Evolutionary conservation across 179 eudicot genomes (phyloP).

Genomic region (Spergularia azorica): DNA sequence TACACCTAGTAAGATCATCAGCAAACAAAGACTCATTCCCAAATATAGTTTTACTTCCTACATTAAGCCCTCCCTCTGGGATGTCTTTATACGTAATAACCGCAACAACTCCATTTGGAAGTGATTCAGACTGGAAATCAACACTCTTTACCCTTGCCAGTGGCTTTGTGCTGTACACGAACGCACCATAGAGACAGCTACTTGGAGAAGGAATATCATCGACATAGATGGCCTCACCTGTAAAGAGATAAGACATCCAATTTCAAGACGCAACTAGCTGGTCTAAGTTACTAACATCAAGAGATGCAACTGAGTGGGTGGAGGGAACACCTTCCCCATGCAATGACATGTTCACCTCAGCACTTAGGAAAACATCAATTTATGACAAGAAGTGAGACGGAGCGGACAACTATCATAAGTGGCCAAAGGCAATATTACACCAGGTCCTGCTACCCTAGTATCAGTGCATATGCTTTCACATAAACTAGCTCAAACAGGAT

Average conservation of each 20-base stretch:
- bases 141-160: slow-evolving; percentile 65
- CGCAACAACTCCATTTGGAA: slow-evolving; percentile 46
- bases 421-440: no score
- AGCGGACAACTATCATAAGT: no score
- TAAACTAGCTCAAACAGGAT: background rate
- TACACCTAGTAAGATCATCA: slow-evolving; percentile 62
- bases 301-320: no score
- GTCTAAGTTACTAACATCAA: no score
- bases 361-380: no score
- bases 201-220: slow-evolving; percentile 96
- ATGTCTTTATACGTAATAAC: slow-evolving; percentile 69
- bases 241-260: slow-evolving; percentile 6
- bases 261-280: no score
- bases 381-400: no score
- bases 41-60: slow-evolving; percentile 58
- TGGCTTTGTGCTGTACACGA: slow-evolving; percentile 82
- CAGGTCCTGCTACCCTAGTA: no score
- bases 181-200: slow-evolving; percentile 88
- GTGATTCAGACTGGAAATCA: slow-evolving; percentile 40
- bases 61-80: slow-evolving; percentile 69
- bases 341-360: no score
- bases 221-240: slow-evolving; percentile 93
- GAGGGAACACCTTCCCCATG: no score
- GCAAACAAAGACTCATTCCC: slow-evolving; percentile 78
- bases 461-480: no score